Evolutionary conservation across 2,329 filamentous ascomycete genomes (phyloP), one percentile per base, ranked within the genome.

Genomic region (Xenoacremonium recifei): DNA sequence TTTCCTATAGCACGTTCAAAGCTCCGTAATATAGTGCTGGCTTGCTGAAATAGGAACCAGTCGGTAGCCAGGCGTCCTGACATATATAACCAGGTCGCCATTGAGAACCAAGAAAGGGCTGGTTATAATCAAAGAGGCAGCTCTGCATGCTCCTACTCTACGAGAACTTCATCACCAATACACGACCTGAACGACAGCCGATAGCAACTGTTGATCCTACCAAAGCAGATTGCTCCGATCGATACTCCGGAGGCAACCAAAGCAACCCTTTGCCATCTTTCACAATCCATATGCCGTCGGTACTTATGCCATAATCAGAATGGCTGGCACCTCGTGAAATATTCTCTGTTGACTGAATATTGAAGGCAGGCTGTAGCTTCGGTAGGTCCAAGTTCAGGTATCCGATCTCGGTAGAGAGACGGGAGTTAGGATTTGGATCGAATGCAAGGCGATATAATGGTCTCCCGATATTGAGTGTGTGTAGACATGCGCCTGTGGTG

Each of bases 151-250:
- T 29, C 32, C 37, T 19, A 15, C 37, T 39, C 18, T 45, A n/a
- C n/a, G 35, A 39, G 16, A 53, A 48, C 29, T 40, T 29, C 20
- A 54, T 41, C 27, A 39, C 36, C 13, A 49, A 21, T 16, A 51
- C 25, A 40, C 31, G 37, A 18, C 45, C 48, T 38, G 39, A 45
- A 10, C 12, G n/a, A 18, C 40, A 44, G 15, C 42, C 38, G 34
- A 50, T 33, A 42, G 35, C 11, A 17, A 34, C 23, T 13, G 23
- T 27, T 13, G 23, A 27, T 27, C 13, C 23, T 27, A 7, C 23
- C 13, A 27, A 7, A 13, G 23, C 23, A 7, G 23, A 27, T 27
- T 27, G 7, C 9, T 6, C 7, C 23, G 23, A 13, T 27, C 23
- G 23, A 27, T 27, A 27, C 23, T 27, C 9, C 23, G 23, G 23